Evolutionary conservation across 169 alveolate genomes (phyloP).

Genomic region (Neospora caninum): DNA sequence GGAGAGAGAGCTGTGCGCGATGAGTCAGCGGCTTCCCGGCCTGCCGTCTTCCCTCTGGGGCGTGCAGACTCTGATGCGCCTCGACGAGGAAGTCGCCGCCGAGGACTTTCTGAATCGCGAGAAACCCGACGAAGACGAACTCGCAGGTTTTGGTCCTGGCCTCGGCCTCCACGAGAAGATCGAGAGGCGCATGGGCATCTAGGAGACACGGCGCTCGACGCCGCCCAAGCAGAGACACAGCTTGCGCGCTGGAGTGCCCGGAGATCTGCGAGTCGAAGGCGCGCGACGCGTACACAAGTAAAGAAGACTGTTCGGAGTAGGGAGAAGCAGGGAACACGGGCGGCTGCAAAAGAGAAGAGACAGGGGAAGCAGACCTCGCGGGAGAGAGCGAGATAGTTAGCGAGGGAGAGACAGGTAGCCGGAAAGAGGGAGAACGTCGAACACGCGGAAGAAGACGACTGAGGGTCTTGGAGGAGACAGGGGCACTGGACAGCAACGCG

Average conservation of each 20-base stretch:
- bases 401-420: too few relatives aligned
- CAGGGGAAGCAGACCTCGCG: neutral
- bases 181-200: slow-evolving; percentile 37
- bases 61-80: slow-evolving; percentile 49
- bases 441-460: neutral
- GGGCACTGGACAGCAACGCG: too few relatives aligned
- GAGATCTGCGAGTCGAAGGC: neutral
- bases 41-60: slow-evolving; percentile 63
- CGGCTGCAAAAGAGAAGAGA: neutral
- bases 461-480: too few relatives aligned
- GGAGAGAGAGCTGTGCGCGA: slow-evolving; percentile 52
- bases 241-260: too few relatives aligned
- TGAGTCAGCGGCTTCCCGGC: slow-evolving; percentile 66
- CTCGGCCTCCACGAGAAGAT: slow-evolving; percentile 41
- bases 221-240: too few relatives aligned
- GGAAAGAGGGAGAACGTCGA: neutral
- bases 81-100: slow-evolving; percentile 33
- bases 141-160: slow-evolving; percentile 13
- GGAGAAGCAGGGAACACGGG: neutral
- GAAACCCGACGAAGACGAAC: slow-evolving; percentile 46
- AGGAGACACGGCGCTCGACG: too few relatives aligned
- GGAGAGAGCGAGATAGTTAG: too few relatives aligned
- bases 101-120: slow-evolving; percentile 46
- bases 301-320: neutral
- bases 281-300: neutral